These are phyloP conservation scores for Ophiorrhiza pumila DNA, from an alignment of 257 asterid genomes.

Conservation along the genomic window DNA sequence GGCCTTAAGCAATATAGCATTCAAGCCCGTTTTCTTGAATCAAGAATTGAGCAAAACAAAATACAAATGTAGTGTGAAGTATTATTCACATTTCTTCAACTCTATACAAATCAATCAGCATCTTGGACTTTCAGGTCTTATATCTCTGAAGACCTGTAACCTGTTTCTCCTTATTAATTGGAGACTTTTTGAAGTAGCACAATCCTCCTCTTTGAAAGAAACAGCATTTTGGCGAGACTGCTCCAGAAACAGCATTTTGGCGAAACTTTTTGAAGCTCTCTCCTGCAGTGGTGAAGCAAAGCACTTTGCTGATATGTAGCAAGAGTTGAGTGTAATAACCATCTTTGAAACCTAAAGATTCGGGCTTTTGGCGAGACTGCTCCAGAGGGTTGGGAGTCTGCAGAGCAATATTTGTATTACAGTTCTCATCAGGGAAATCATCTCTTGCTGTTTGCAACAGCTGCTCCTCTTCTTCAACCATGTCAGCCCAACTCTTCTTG, in stretches of 20 bases:
- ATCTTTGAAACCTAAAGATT: constrained; percentile 30
- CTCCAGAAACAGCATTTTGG: constrained; percentile 22
- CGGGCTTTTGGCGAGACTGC: constrained; percentile 31
- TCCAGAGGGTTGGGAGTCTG: constrained; percentile 30
- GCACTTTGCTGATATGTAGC: constrained; percentile 10
- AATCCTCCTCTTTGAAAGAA: constrained; percentile 14
- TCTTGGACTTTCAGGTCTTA: constrained; percentile 40
- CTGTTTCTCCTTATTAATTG: constrained; percentile 36
- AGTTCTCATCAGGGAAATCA: constrained; percentile 43
- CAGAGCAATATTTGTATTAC: constrained; percentile 34
- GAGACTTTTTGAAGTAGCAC: constrained; percentile 14
- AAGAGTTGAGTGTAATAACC: constrained; percentile 69
- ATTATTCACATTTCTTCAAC: not conserved
- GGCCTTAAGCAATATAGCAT: too few relatives aligned
- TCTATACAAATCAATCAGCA: not conserved
- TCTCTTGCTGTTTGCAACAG: constrained; percentile 22
- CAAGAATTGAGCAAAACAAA: not conserved
- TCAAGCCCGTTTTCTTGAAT: not conserved
- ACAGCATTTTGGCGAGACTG: constrained; percentile 4
- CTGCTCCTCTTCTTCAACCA: constrained; percentile 69
- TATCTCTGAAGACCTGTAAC: constrained; percentile 53
- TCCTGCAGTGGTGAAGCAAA: constrained; percentile 27
- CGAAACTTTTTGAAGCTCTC: constrained; percentile 23
- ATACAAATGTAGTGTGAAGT: not conserved
- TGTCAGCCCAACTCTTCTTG: constrained; percentile 73